Percentiles rank a stretch among this genome's conserved stretches.
These are phyloP conservation scores for Hypoxylon fragiforme DNA, from an alignment of 495 filamentous ascomycete genomes.

Conservation along the genomic window DNA sequence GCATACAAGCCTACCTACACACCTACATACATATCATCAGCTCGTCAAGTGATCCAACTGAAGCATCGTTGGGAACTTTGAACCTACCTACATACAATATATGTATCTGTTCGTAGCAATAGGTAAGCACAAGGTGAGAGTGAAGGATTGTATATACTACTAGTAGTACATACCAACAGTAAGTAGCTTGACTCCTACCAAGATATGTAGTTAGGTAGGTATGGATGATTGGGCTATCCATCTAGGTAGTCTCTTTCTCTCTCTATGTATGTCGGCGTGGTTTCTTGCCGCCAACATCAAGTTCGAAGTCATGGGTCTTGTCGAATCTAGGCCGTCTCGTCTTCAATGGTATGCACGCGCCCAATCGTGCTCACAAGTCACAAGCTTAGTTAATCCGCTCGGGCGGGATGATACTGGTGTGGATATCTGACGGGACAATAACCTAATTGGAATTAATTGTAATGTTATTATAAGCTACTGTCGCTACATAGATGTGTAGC, in stretches of 20 bases:
- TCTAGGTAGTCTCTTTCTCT: no score
- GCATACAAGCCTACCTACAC: no score
- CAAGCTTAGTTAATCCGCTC: slow-evolving; percentile 10
- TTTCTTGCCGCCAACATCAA: slow-evolving; percentile 23
- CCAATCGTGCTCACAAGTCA: slow-evolving; percentile 17
- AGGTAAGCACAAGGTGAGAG: background rate
- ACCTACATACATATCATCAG: no score
- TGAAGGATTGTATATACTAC: background rate
- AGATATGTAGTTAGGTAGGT: no score
- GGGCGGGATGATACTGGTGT: slow-evolving; percentile 21
- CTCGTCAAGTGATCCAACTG: background rate
- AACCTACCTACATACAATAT: background rate
- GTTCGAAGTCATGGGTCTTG: slow-evolving; percentile 8
- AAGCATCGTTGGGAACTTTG: background rate
- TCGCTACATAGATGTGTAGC: no score
- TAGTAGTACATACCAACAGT: slow-evolving; percentile 10
- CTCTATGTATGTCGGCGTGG: slow-evolving; percentile 15
- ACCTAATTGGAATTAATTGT: slow-evolving; percentile 8
- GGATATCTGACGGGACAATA: slow-evolving; percentile 19
- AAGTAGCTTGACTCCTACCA: no score
- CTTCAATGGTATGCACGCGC: slow-evolving; percentile 31
- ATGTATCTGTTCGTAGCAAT: slow-evolving; percentile 1
- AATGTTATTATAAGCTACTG: no score
- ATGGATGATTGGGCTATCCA: no score
- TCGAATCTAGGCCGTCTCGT: slow-evolving; percentile 21